A percentile compares a stretch with the other conserved stretches of the same genome.
Evolutionary conservation across 2,329 filamentous ascomycete species (phyloP).

Genomic region (Fusarium dimerum): DNA sequence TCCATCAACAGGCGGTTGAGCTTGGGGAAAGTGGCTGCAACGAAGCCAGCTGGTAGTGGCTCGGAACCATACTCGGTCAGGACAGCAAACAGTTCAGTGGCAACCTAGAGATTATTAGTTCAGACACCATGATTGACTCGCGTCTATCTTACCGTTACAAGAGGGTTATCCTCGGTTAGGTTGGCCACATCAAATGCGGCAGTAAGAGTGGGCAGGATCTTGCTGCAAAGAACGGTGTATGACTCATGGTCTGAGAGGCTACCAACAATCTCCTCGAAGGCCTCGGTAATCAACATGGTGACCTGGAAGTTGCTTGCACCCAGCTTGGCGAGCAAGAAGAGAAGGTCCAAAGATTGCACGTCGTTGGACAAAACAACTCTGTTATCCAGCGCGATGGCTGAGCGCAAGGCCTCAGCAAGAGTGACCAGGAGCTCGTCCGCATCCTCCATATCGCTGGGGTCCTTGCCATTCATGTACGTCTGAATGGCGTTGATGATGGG

Average conservation of each 20-base stretch:
- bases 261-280: slow-evolving; percentile 84
- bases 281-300: slow-evolving; percentile 82
- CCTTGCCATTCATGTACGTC: slow-evolving; percentile 76
- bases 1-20: slow-evolving; percentile 79
- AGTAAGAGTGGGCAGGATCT: slow-evolving; percentile 83
- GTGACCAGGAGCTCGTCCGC: slow-evolving; percentile 91
- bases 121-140: neutral
- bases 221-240: slow-evolving; percentile 78
- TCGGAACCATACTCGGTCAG: slow-evolving; percentile 81
- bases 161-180: slow-evolving; percentile 78
- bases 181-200: slow-evolving; percentile 87
- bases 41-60: slow-evolving; percentile 83
- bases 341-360: slow-evolving; percentile 73
- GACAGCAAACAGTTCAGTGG: slow-evolving; percentile 79
- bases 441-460: slow-evolving; percentile 80
- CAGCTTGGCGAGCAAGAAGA: slow-evolving; percentile 87
- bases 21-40: slow-evolving; percentile 84
- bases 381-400: slow-evolving; percentile 79
- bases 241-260: slow-evolving; percentile 66
- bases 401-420: slow-evolving; percentile 80
- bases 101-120: slow-evolving; percentile 53
- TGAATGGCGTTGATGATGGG: slow-evolving; percentile 63
- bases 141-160: slow-evolving; percentile 65
- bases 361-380: slow-evolving; percentile 71
- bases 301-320: slow-evolving; percentile 91